Evolutionary conservation across 2,329 filamentous ascomycete species (phyloP), one percentile per base, ranked within the genome.

Genomic region (Neopestalotiopsis sp.): DNA sequence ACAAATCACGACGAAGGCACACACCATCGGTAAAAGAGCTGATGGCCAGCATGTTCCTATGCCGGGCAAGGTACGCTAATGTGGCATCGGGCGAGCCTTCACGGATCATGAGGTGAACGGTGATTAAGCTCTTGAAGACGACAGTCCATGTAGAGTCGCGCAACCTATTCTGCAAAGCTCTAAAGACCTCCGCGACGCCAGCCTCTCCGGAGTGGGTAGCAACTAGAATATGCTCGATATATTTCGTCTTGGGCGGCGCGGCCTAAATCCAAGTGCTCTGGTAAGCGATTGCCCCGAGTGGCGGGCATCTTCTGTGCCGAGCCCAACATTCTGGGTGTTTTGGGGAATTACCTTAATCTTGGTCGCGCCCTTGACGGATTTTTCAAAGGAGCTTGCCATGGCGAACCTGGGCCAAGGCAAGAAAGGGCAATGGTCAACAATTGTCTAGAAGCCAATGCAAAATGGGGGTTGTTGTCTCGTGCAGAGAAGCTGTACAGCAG

Each of bases 101-200:
- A 74, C 96, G 90, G 79, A 99, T 96, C 96, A 99, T 98, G 71
- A 98, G 85, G 80, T 99, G 96, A 61, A 97, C 90, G 63, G 97
- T 96, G 76, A 98, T 97, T 74, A 99, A 86, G 75, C 94, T 92
- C 85, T 99, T 99, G 90, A 98, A 97, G 73, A 97, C 95, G 69
- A 98, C 94, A n/a, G 96, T 99, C 96, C 96, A 99, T 86, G 96
- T 97, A 74, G 95, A 95, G 80, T 99, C 96, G 79, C 94, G 92
- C 73, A 99, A 83, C 66, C 96, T 90, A 79, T 94, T 90, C 79
- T 97, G 94, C 67, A 99, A 86, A 57, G 94, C 94, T 70, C 96
- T 91, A 81, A 99, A 98, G 77, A 99, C 93, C 83, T 99, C 96
- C 70, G 92, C 95, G 70, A 99, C 94, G 74, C 95, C 96, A 67